Percentiles rank a stretch among this genome's conserved stretches.
Conservation (phyloP, 2,329 filamentous ascomycete genomes). For the Trichoderma polysporum region DNA sequence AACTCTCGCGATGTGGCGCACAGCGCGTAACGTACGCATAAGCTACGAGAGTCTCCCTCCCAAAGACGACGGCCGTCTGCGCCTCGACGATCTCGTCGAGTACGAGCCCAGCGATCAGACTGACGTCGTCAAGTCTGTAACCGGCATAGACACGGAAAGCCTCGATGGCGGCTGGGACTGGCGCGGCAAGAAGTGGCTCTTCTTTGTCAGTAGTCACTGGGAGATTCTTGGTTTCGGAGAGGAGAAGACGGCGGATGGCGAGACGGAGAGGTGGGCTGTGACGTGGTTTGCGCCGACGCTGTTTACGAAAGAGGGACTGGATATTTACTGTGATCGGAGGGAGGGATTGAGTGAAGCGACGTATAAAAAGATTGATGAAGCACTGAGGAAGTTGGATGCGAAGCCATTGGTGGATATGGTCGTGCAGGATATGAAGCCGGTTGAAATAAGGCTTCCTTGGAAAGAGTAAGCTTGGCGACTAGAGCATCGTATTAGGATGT, state of each 20-base stretch:
- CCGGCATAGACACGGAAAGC: slow-evolving; percentile 60
- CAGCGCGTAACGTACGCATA: slow-evolving; percentile 76
- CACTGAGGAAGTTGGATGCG: slow-evolving; percentile 48
- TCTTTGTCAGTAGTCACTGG: slow-evolving; percentile 74
- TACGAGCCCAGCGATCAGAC: slow-evolving; percentile 58
- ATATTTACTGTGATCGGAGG: slow-evolving; percentile 68
- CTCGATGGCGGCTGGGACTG: slow-evolving; percentile 62
- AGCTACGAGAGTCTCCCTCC: slow-evolving; percentile 62
- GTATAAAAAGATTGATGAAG: slow-evolving; percentile 55
- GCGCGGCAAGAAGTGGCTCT: slow-evolving; percentile 74
- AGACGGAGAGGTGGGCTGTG: slow-evolving; percentile 67
- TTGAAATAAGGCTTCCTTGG: slow-evolving; percentile 55
- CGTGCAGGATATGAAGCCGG: slow-evolving; percentile 48
- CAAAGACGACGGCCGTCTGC: slow-evolving; percentile 39
- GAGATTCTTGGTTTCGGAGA: slow-evolving; percentile 77
- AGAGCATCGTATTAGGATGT: background rate
- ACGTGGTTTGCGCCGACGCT: slow-evolving; percentile 82
- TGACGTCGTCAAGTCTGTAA: slow-evolving; percentile 57
- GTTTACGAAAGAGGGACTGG: slow-evolving; percentile 79
- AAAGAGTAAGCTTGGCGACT: slow-evolving; percentile 28
- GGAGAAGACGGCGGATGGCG: slow-evolving; percentile 38
- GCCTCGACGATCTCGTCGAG: slow-evolving; percentile 70
- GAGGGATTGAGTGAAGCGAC: slow-evolving; percentile 60
- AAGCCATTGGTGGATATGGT: slow-evolving; percentile 54
- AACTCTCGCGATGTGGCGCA: slow-evolving; percentile 77